Evolutionary conservation across 768 basidiomycete species (phyloP).

Genomic region (Lactarius hengduanensis): DNA sequence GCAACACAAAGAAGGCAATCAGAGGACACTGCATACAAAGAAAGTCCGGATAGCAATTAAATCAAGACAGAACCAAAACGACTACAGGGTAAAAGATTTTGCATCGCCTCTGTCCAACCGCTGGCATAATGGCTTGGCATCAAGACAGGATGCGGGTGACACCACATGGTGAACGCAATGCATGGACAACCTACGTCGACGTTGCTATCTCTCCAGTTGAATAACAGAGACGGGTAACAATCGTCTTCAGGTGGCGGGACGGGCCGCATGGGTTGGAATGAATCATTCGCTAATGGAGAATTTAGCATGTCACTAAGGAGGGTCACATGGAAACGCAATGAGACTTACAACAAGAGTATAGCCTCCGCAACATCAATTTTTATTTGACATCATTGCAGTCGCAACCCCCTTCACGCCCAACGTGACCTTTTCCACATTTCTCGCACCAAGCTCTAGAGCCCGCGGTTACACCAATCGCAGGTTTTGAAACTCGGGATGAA

Average conservation of each 20-base stretch:
- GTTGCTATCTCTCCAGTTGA: conserved; percentile 32
- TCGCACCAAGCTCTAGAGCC: conserved; percentile 27
- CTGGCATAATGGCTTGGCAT: conserved; percentile 8
- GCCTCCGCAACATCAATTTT: conserved; percentile 23
- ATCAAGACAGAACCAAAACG: conserved; percentile 6
- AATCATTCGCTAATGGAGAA: conserved; percentile 2
- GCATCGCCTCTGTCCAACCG: conserved; percentile 13
- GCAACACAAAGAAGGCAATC: not conserved
- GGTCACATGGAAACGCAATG: not conserved
- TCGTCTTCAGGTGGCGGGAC: conserved; percentile 31
- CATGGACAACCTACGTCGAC: conserved; percentile 25
- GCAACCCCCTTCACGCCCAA: conserved; percentile 31
- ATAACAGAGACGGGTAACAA: conserved; percentile 30
- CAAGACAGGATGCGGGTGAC: conserved; percentile 1
- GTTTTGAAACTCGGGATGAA: conserved; percentile 24
- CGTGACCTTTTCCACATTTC: conserved; percentile 34
- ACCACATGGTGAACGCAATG: conserved; percentile 19
- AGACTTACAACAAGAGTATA: conserved; percentile 2
- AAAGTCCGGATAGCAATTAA: conserved; percentile 7
- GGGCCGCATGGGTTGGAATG: conserved; percentile 19
- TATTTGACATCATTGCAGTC: conserved; percentile 65
- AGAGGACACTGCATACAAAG: not conserved
- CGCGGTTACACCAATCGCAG: conserved; percentile 22
- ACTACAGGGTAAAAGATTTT: not conserved
- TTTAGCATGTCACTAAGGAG: not conserved